Evolutionary conservation across 2,329 filamentous ascomycete genomes (phyloP).

Genomic region (Bipolaris victoriae): DNA sequence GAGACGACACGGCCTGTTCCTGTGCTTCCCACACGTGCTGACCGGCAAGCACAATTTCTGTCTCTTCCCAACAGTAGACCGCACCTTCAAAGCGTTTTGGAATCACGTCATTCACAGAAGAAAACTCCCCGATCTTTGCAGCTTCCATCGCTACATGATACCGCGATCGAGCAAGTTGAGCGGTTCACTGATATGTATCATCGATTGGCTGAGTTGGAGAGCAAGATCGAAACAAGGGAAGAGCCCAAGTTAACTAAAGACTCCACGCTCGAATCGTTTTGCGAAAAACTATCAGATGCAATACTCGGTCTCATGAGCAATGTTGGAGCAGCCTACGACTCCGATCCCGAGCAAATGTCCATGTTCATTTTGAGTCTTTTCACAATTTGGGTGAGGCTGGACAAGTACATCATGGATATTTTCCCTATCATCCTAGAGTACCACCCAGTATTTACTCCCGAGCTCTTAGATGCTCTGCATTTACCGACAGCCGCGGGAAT

Average conservation of each 20-base stretch:
- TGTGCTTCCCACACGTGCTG: slow-evolving; percentile 49
- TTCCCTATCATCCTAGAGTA: slow-evolving; percentile 59
- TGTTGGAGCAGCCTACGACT: slow-evolving; percentile 50
- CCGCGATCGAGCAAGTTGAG: slow-evolving; percentile 20
- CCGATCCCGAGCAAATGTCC: slow-evolving; percentile 58
- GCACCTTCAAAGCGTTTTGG: slow-evolving; percentile 23
- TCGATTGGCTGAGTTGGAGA: slow-evolving; percentile 24
- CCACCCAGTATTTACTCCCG: slow-evolving; percentile 57
- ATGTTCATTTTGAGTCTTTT: slow-evolving; percentile 60
- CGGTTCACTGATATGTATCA: slow-evolving; percentile 31
- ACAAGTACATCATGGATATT: slow-evolving; percentile 50
- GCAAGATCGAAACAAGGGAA: slow-evolving; percentile 23
- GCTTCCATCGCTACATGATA: slow-evolving; percentile 11
- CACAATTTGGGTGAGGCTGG: slow-evolving; percentile 63
- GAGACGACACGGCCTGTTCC: slow-evolving; percentile 49
- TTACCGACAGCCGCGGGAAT: slow-evolving; percentile 56
- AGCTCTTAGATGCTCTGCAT: slow-evolving; percentile 61
- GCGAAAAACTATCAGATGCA: slow-evolving; percentile 37
- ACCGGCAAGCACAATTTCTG: slow-evolving; percentile 20
- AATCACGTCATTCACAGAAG: slow-evolving; percentile 9
- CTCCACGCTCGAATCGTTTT: slow-evolving; percentile 38
- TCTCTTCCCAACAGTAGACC: slow-evolving; percentile 27
- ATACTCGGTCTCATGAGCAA: slow-evolving; percentile 48
- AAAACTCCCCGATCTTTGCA: slow-evolving; percentile 8
- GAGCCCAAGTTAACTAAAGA: slow-evolving; percentile 7